Conservation (phyloP, 2,329 filamentous ascomycete genomes). For the Paecilomyces fulvus region DNA sequence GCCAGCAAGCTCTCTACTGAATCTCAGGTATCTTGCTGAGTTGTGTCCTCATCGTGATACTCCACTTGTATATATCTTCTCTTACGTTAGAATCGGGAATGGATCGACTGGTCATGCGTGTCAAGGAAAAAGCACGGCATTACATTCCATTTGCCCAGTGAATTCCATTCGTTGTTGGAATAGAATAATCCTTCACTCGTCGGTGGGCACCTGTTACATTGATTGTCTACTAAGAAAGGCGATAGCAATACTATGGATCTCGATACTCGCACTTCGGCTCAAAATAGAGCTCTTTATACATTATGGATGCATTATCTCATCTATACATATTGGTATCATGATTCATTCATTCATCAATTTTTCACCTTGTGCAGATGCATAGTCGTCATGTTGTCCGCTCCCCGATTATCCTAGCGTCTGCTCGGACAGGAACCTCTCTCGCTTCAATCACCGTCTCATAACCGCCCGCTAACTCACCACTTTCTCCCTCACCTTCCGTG, state of each 20-base stretch:
- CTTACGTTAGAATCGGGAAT: neutral
- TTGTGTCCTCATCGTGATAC: no score
- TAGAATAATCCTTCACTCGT: neutral
- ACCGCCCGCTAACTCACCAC: constrained; percentile 55
- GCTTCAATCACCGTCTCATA: constrained; percentile 78
- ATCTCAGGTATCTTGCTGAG: no score
- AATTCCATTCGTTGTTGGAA: no score
- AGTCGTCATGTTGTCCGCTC: constrained; percentile 1
- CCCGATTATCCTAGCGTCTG: constrained; percentile 17
- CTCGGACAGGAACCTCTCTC: constrained; percentile 47
- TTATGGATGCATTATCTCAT: neutral
- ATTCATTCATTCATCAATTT: neutral
- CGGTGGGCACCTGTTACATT: neutral
- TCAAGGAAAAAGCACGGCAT: neutral
- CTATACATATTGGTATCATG: neutral
- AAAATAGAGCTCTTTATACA: neutral
- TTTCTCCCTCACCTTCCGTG: constrained; percentile 65
- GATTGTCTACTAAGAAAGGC: neutral
- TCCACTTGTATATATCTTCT: neutral
- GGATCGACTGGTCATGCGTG: neutral
- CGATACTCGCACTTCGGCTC: neutral
- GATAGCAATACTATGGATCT: neutral
- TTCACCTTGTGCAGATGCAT: neutral
- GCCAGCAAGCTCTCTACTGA: no score
- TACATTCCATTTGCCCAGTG: neutral